A percentile compares a stretch with the other conserved stretches of the same genome.
Evolutionary conservation across 2,329 filamentous ascomycete species (phyloP).

Genomic region (Fusarium chaquense): DNA sequence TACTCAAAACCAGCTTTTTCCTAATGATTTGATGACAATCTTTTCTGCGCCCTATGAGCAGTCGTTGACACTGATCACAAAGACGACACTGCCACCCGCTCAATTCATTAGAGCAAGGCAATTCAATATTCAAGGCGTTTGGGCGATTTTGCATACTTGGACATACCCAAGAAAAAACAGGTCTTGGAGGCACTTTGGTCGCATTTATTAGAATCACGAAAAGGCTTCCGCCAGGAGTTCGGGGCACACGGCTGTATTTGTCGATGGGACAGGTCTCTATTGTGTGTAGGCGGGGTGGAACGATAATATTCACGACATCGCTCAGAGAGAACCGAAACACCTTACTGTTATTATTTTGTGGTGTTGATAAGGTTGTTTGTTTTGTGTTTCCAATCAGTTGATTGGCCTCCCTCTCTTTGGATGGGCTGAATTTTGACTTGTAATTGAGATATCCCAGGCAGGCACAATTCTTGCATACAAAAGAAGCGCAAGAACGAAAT

Average conservation of each 20-base stretch:
- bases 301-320: not conserved
- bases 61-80: constrained; percentile 8
- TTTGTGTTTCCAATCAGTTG: not conserved
- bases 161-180: constrained; percentile 25
- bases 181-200: constrained; percentile 11
- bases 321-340: not conserved
- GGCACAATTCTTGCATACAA: not conserved
- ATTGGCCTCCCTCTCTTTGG: not conserved
- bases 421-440: not conserved
- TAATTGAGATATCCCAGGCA: constrained; percentile 13
- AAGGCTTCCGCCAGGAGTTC: constrained; percentile 23
- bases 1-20: not conserved
- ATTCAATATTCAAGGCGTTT: constrained; percentile 12
- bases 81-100: constrained; percentile 6
- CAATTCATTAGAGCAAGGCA: not conserved
- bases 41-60: constrained; percentile 1
- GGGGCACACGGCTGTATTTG: not conserved
- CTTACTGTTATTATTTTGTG: not conserved
- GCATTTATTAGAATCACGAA: constrained; percentile 40
- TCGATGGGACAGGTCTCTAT: not conserved
- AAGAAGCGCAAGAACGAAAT: not conserved
- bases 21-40: constrained; percentile 36
- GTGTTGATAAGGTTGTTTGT: not conserved
- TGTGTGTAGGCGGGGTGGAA: not conserved
- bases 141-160: constrained; percentile 4